These are phyloP conservation scores for Dillenia turbinata DNA, from an alignment of 164 flowering plant species.

Conservation along the genomic window DNA sequence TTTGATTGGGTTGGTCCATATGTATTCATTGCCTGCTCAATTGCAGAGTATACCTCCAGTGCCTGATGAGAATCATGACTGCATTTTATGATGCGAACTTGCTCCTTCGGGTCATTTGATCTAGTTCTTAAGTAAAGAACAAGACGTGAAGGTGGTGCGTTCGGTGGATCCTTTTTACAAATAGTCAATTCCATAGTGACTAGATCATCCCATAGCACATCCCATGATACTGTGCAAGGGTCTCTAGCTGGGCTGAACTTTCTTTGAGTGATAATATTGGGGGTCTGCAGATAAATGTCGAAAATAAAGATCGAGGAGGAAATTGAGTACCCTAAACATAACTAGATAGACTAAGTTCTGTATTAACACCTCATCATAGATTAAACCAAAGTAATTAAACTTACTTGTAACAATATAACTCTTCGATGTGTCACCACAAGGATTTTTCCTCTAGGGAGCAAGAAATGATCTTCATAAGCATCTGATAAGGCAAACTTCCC, in stretches of 20 bases:
- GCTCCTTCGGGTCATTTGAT: slow-evolving; percentile 65
- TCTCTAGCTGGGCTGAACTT: slow-evolving; percentile 96
- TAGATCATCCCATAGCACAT: slow-evolving; percentile 80
- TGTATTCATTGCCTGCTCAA: slow-evolving; percentile 70
- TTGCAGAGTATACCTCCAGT: slow-evolving; percentile 59
- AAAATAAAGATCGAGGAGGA: neutral
- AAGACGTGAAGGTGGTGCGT: slow-evolving; percentile 65
- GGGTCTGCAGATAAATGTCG: slow-evolving; percentile 56
- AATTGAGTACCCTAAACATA: neutral
- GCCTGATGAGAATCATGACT: slow-evolving; percentile 71
- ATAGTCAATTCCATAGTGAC: slow-evolving; percentile 71
- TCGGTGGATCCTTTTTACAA: slow-evolving; percentile 74
- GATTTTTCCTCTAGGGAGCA: slow-evolving; percentile 83
- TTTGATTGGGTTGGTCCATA: slow-evolving; percentile 64
- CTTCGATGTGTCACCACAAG: slow-evolving; percentile 84
- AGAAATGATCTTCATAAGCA: slow-evolving; percentile 96
- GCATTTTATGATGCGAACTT: slow-evolving; percentile 69
- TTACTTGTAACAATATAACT: slow-evolving; percentile 77
- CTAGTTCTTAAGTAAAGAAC: slow-evolving; percentile 53
- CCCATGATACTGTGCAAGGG: slow-evolving; percentile 93
- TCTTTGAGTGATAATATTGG: slow-evolving; percentile 67
- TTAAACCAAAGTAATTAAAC: slow-evolving; percentile 11
- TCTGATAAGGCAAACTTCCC: slow-evolving; percentile 97
- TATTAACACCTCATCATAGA: neutral
- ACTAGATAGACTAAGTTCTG: neutral